These are phyloP conservation scores for Alternaria sp. DNA, from an alignment of 2,329 filamentous ascomycete genomes.

Conservation along the genomic window DNA sequence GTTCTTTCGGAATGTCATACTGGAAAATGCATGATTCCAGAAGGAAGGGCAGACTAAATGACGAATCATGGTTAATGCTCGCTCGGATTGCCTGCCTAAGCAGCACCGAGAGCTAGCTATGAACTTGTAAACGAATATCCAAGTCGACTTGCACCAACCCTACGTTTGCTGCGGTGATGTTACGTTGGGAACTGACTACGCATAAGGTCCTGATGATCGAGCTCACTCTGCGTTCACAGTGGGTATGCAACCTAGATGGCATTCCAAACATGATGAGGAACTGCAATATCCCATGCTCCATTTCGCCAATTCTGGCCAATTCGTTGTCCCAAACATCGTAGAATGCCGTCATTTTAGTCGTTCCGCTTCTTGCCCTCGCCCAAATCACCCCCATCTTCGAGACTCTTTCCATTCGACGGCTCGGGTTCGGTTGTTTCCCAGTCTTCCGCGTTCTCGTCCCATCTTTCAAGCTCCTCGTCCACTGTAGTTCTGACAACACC, in stretches of 20 bases:
- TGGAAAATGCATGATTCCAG: constrained; percentile 46
- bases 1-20: constrained; percentile 45
- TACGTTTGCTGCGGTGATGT: constrained; percentile 4
- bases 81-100: constrained; percentile 35
- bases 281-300: not conserved
- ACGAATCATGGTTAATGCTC: constrained; percentile 43
- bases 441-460: constrained; percentile 83
- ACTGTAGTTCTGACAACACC: constrained; percentile 63
- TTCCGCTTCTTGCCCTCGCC: constrained; percentile 51
- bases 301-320: not conserved
- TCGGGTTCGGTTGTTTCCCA: constrained; percentile 66
- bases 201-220: not conserved
- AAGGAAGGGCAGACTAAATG: constrained; percentile 37
- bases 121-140: constrained; percentile 46
- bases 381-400: constrained; percentile 35
- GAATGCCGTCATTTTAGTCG: constrained; percentile 41
- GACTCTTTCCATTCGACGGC: constrained; percentile 30
- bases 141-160: constrained; percentile 39
- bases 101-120: constrained; percentile 42
- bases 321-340: constrained; percentile 18
- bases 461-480: constrained; percentile 88
- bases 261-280: not conserved
- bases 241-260: not conserved
- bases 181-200: not conserved
- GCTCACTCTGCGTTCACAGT: not conserved